These are phyloP conservation scores for Plasmodium yoelii DNA, from an alignment of 169 alveolate species.

Conservation along the genomic window DNA sequence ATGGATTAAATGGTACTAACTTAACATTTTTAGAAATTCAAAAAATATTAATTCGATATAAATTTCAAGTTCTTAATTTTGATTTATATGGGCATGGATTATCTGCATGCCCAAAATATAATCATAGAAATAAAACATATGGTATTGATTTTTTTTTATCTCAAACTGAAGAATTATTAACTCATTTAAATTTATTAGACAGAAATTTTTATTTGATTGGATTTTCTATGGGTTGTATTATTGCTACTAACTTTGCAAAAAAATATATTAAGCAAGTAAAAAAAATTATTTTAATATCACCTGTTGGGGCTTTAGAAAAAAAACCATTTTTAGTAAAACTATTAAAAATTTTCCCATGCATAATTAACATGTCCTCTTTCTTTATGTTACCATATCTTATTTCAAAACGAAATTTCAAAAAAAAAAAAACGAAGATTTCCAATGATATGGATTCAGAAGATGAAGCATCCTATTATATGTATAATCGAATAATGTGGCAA, in stretches of 20 bases:
- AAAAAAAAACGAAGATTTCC: not conserved
- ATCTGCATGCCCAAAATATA: conserved; percentile 83
- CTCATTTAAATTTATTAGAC: conserved; percentile 73
- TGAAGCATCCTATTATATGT: conserved; percentile 57
- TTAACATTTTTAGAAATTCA: conserved; percentile 81
- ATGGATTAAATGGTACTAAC: conserved; percentile 85
- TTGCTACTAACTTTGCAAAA: conserved; percentile 84
- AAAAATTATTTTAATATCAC: conserved; percentile 82
- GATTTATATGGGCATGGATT: conserved; percentile 88
- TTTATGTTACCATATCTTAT: conserved; percentile 66
- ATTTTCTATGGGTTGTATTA: conserved; percentile 85
- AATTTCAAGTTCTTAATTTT: conserved; percentile 83
- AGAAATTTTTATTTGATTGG: conserved; percentile 82
- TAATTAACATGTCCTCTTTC: conserved; percentile 75
- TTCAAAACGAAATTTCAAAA: conserved; percentile 47
- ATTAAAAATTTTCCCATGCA: conserved; percentile 79
- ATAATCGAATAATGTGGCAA: conserved; percentile 84
- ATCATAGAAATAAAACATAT: conserved; percentile 80
- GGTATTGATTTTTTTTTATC: conserved; percentile 82
- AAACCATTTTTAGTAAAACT: conserved; percentile 76
- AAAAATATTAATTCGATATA: conserved; percentile 75
- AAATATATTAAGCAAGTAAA: conserved; percentile 83
- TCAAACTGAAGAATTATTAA: conserved; percentile 84
- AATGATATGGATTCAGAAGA: conserved; percentile 33
- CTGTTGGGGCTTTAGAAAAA: conserved; percentile 84